phyloP scores from a whole-genome alignment of 768 basidiomycete genomes.

The Xanthoconium purpureum region DNA sequence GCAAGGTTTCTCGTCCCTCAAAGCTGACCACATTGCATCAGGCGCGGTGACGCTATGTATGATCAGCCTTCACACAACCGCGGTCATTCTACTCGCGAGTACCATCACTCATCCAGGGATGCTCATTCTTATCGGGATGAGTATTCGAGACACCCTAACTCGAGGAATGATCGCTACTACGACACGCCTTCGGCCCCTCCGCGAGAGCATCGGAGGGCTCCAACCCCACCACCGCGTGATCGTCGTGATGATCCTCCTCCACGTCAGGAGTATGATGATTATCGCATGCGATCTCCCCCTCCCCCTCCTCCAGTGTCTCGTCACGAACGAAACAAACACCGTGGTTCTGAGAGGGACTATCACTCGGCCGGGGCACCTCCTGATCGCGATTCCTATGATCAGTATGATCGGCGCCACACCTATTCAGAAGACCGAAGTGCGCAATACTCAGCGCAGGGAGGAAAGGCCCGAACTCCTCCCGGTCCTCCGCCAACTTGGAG shows the following conservation, averaged over 20 bases:
- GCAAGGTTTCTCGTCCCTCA: not conserved
- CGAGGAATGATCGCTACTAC: constrained; percentile 59
- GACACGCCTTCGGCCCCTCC: constrained; percentile 42
- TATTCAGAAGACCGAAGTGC: constrained; percentile 42
- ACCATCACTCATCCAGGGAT: constrained; percentile 41
- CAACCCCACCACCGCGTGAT: constrained; percentile 62
- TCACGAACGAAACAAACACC: constrained; percentile 44
- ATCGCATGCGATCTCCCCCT: constrained; percentile 53
- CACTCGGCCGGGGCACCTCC: constrained; percentile 41
- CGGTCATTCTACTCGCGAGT: constrained; percentile 51
- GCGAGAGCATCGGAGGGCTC: constrained; percentile 60
- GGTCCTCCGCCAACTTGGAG: constrained; percentile 52
- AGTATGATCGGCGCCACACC: constrained; percentile 51
- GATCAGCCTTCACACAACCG: constrained; percentile 59
- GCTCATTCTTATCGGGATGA: constrained; percentile 53
- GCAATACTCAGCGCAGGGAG: constrained; percentile 44
- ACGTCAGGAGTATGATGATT: constrained; percentile 69
- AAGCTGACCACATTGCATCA: constrained; percentile 19
- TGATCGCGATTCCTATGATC: constrained; percentile 56
- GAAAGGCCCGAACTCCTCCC: constrained; percentile 52
- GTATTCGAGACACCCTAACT: constrained; percentile 41
- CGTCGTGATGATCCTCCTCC: constrained; percentile 64
- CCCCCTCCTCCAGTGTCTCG: constrained; percentile 46
- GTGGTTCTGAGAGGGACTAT: constrained; percentile 39
- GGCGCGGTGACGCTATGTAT: constrained; percentile 40